Conservation (phyloP, 2,329 filamentous ascomycete species). For the Apiospora pterosperma region DNA sequence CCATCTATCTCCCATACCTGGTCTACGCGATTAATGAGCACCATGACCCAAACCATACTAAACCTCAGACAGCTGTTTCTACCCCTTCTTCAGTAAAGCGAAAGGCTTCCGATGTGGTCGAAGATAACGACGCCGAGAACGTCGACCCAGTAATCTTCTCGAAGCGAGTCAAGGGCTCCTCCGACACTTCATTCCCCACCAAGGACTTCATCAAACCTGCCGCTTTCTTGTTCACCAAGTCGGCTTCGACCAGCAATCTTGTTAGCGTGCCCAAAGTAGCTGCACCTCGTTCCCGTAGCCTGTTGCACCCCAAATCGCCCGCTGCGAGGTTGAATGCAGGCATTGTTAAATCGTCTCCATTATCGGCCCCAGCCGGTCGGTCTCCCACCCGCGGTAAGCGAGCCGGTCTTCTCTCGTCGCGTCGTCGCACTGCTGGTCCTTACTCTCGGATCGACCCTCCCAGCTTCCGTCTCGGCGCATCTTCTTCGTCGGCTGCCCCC, state of each 20-base stretch:
- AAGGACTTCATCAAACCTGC: slow-evolving; percentile 48
- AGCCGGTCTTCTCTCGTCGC: slow-evolving; percentile 63
- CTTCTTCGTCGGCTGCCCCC: slow-evolving; percentile 50
- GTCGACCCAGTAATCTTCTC: slow-evolving; percentile 54
- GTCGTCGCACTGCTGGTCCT: slow-evolving; percentile 60
- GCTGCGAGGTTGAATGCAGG: slow-evolving; percentile 41
- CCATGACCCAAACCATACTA: neutral
- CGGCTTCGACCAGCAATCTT: slow-evolving; percentile 32
- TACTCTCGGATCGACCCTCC: slow-evolving; percentile 72
- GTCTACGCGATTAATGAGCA: neutral
- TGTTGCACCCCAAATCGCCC: slow-evolving; percentile 53
- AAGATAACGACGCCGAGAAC: slow-evolving; percentile 57
- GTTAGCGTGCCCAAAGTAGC: slow-evolving; percentile 26
- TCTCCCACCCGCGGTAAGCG: slow-evolving; percentile 73
- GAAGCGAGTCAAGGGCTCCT: slow-evolving; percentile 56
- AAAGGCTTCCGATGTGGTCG: slow-evolving; percentile 51
- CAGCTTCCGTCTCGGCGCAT: slow-evolving; percentile 41
- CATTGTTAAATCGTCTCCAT: slow-evolving; percentile 47
- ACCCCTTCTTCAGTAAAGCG: slow-evolving; percentile 46
- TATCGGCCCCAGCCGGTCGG: slow-evolving; percentile 71
- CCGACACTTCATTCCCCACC: slow-evolving; percentile 29
- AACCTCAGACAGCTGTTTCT: slow-evolving; percentile 33
- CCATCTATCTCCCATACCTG: neutral
- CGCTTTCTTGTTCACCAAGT: slow-evolving; percentile 42
- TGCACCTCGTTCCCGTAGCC: slow-evolving; percentile 37